phyloP scores from a whole-genome alignment of 257 asterid species.

The Fraxinus anomala region DNA sequence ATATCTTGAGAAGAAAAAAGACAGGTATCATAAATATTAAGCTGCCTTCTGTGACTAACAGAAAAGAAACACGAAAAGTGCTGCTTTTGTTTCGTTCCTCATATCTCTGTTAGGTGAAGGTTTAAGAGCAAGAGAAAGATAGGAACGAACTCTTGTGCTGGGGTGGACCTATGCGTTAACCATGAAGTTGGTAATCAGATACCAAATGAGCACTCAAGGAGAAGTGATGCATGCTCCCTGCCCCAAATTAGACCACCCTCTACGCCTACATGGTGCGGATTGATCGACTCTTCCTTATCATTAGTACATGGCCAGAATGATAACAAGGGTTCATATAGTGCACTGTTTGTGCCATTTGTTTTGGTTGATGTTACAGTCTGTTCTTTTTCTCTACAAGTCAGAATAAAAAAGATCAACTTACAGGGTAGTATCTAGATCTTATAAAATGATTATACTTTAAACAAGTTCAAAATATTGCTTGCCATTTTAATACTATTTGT shows the following conservation, averaged over 20 bases:
- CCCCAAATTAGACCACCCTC: conserved; percentile 54
- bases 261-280: conserved; percentile 53
- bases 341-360: neutral
- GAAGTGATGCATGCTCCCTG: conserved; percentile 46
- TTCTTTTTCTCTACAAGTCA: neutral
- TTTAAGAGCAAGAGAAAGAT: conserved; percentile 88
- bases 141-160: conserved; percentile 53
- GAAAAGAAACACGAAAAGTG: conserved; percentile 26
- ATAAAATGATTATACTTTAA: neutral
- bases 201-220: conserved; percentile 38
- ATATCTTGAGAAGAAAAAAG: conserved; percentile 92
- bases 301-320: neutral
- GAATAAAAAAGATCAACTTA: neutral
- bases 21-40: conserved; percentile 65
- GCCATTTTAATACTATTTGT: neutral
- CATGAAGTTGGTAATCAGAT: conserved; percentile 48
- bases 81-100: conserved; percentile 50
- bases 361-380: neutral
- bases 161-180: conserved; percentile 53
- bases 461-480: neutral
- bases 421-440: neutral
- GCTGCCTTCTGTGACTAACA: conserved; percentile 30
- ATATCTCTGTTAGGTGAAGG: conserved; percentile 85
- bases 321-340: neutral
- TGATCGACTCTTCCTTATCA: conserved; percentile 32